Percentiles rank a stretch among this genome's conserved stretches.
phyloP scores from a whole-genome alignment of 805 yeast species.

The Isabelozyma gotoi region DNA sequence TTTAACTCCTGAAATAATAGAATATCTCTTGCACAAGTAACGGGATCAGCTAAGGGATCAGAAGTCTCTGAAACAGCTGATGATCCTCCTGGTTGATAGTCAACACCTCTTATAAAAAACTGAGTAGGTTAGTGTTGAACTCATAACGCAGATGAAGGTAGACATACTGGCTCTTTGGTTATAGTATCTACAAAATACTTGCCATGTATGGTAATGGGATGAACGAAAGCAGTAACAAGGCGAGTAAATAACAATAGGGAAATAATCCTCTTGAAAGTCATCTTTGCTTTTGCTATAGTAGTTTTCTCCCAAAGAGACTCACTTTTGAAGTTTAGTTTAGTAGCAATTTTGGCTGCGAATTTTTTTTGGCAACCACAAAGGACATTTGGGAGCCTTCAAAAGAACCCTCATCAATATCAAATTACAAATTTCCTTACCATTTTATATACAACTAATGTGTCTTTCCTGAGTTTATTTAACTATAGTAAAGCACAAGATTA shows the following conservation, averaged over 20 bases:
- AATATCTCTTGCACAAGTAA: slow-evolving; percentile 78
- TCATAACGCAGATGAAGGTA: not conserved
- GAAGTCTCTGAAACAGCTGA: slow-evolving; percentile 55
- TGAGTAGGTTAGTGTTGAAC: slow-evolving; percentile 20
- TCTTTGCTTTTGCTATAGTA: not conserved
- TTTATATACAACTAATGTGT: too few species aligned
- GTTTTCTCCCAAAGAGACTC: not conserved
- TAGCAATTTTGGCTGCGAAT: too few species aligned
- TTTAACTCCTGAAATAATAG: slow-evolving; percentile 79
- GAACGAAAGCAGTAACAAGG: slow-evolving; percentile 23
- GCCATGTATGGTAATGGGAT: slow-evolving; percentile 70
- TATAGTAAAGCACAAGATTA: too few species aligned
- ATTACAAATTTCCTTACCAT: too few species aligned
- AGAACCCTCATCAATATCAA: too few species aligned
- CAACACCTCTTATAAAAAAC: slow-evolving; percentile 85
- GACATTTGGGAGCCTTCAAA: too few species aligned
- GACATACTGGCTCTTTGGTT: slow-evolving; percentile 66
- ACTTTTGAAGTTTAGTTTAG: too few species aligned
- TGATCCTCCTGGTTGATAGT: slow-evolving; percentile 96
- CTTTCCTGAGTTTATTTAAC: too few species aligned
- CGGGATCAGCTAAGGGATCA: slow-evolving; percentile 79
- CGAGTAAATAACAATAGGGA: not conserved
- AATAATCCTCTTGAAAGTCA: not conserved
- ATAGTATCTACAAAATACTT: slow-evolving; percentile 74
- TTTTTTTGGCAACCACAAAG: too few species aligned